These are phyloP conservation scores for Dendrothele bispora DNA, from an alignment of 768 basidiomycete species.

Conservation along the genomic window DNA sequence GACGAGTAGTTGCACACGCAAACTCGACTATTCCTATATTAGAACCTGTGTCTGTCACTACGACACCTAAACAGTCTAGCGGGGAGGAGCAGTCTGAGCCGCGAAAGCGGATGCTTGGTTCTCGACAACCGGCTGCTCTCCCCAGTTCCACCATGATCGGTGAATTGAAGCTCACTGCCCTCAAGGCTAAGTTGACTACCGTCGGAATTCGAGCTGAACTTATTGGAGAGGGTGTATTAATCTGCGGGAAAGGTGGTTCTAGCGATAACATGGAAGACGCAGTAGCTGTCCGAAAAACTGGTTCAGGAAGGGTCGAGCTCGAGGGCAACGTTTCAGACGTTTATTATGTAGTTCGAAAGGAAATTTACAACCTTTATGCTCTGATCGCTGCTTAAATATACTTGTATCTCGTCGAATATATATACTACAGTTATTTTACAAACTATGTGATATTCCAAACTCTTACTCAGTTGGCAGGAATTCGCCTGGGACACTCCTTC, in stretches of 20 bases:
- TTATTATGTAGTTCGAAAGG: conserved; percentile 85
- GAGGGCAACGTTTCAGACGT: conserved; percentile 88
- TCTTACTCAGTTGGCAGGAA: no score
- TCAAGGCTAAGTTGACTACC: conserved; percentile 77
- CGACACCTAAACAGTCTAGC: conserved; percentile 17
- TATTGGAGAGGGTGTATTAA: conserved; percentile 94
- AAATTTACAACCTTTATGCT: conserved; percentile 90
- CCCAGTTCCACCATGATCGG: conserved; percentile 96
- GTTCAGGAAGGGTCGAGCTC: conserved; percentile 80
- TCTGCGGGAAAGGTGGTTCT: conserved; percentile 66
- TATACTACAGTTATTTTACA: no score
- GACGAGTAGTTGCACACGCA: conserved; percentile 81
- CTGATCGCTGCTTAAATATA: conserved; percentile 64
- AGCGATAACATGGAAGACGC: conserved; percentile 56
- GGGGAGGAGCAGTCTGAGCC: conserved; percentile 21
- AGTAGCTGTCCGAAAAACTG: conserved; percentile 88
- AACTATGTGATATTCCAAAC: no score
- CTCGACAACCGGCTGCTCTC: conserved; percentile 64
- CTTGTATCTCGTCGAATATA: no score
- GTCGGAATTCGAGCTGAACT: conserved; percentile 88
- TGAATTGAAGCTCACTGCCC: conserved; percentile 86
- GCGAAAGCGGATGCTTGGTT: conserved; percentile 52
- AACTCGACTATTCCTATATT: conserved; percentile 89
- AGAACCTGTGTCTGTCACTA: conserved; percentile 55
- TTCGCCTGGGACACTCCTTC: no score